A percentile compares a stretch with the other conserved stretches of the same genome.
These are phyloP conservation scores for Leucosporidium creatinivorum DNA, from an alignment of 768 basidiomycete species.

Conservation along the genomic window DNA sequence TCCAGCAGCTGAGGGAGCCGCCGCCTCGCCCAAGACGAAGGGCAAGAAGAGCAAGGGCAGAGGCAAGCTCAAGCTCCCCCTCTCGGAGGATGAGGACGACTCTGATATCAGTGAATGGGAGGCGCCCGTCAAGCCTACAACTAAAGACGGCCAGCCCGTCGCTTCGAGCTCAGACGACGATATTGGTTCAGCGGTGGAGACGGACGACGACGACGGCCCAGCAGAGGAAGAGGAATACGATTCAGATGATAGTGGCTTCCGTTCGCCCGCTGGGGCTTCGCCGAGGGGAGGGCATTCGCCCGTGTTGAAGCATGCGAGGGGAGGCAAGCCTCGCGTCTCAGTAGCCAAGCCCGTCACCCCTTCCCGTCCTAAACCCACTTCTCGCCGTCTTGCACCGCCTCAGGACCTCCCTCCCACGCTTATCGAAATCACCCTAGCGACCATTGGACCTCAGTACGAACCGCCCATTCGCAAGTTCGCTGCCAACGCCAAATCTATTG, in stretches of 20 bases:
- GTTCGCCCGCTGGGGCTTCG: neutral
- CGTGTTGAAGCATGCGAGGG: neutral
- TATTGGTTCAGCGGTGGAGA: neutral
- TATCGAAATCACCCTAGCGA: neutral
- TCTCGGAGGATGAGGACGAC: neutral
- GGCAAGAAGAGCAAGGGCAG: neutral
- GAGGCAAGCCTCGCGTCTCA: too few relatives aligned
- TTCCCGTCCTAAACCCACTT: neutral
- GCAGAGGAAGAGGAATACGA: neutral
- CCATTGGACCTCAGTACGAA: neutral
- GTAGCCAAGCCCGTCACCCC: neutral
- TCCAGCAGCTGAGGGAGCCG: too few relatives aligned
- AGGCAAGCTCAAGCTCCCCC: neutral
- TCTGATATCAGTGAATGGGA: neutral
- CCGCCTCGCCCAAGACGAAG: too few relatives aligned
- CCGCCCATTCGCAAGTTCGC: neutral
- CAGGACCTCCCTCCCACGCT: neutral
- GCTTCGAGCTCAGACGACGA: neutral
- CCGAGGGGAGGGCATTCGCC: neutral
- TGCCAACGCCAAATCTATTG: neutral
- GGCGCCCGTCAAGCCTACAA: neutral
- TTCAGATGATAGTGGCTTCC: neutral
- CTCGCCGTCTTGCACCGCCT: neutral
- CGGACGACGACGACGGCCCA: neutral
- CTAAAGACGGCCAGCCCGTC: neutral